Evolutionary conservation across 768 basidiomycete genomes (phyloP).

Genomic region (Lactarius deliciosus): DNA sequence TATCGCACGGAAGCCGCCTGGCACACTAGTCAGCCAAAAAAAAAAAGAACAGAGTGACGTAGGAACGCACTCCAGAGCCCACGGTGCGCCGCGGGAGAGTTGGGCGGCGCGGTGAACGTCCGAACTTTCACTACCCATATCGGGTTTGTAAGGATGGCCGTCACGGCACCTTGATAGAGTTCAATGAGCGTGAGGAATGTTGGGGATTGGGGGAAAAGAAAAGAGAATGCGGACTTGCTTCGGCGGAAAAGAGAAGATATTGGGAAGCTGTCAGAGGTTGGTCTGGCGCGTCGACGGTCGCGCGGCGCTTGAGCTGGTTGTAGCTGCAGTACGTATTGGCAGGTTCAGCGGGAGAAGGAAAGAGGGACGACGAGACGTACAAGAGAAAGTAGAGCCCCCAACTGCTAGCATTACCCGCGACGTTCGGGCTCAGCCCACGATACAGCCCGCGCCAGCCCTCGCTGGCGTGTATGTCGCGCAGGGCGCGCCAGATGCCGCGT

Average conservation of each 20-base stretch:
- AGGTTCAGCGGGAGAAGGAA: neutral
- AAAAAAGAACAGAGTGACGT: neutral
- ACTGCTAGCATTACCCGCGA: constrained; percentile 88
- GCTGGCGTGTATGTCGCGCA: constrained; percentile 67
- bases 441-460: constrained; percentile 88
- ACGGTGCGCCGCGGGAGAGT: constrained; percentile 71
- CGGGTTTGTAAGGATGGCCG: constrained; percentile 94
- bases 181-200: constrained; percentile 11
- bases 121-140: constrained; percentile 98
- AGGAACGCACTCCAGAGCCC: constrained; percentile 66
- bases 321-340: constrained; percentile 56
- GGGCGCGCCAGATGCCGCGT: constrained; percentile 70
- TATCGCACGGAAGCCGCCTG: constrained; percentile 74
- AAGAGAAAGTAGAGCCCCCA: constrained; percentile 56
- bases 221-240: constrained; percentile 82
- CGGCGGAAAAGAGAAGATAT: constrained; percentile 86
- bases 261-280: constrained; percentile 69
- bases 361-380: constrained; percentile 51
- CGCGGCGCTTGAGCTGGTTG: constrained; percentile 86
- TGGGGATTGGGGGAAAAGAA: constrained; percentile 7
- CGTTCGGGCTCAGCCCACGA: constrained; percentile 84
- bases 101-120: constrained; percentile 81
- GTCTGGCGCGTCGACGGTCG: constrained; percentile 63
- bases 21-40: neutral
- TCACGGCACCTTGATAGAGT: constrained; percentile 71